Evolutionary conservation across 176 grass and related monocot species (phyloP), one percentile per base, ranked within the genome.

Genomic region (Aegilops speltoides): DNA sequence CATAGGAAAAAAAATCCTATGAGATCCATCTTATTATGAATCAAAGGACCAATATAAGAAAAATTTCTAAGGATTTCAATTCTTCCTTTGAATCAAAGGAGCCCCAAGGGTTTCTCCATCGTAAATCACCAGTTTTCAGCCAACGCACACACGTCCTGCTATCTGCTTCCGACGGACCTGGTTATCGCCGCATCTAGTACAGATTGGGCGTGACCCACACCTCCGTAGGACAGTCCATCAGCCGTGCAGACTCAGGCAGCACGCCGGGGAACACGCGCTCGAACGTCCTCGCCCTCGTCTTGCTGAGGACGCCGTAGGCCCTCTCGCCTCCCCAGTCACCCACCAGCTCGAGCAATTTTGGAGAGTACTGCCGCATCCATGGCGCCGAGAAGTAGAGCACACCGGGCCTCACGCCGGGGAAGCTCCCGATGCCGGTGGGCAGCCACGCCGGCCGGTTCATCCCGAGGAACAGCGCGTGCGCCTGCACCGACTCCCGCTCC

Each of bases 331-430:
- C 40, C 62, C 38, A 67, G 26, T 24, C 25, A 8, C 14, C 10
- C 2, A 64, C 26, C 17, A 17, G 2, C 17, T 22, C 16, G 43
- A 50, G 62, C 4, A 66, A 19, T 1, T 1, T 1, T 22, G 16
- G 19, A 48, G 10, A 10, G 17, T 73, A 8, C 4, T 43, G 70
- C 70, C 12, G 24, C 37, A 80, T 48, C 77, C 56, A 79, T 0
- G 85, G 77, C 59, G 36, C 4, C 1, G 85, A 73, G 67, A 64
- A 86, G 62, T 86, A 86, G 19, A 80, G 61, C n/a, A 78, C 59
- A 3, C 25, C 50, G 72, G 76, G 76, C 26, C 13, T 57, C 60
- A 73, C 23, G 7, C 67, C 54, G 2, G 20, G 13, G 8, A 73
- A 73, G 33, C 37, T 64, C 52, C 33, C 22, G 12, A 16, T 54